A percentile compares a stretch with the other conserved stretches of the same genome.
Evolutionary conservation across 75 land plant species (phyloP).

Genomic region (Isoetes taiwanensis): DNA sequence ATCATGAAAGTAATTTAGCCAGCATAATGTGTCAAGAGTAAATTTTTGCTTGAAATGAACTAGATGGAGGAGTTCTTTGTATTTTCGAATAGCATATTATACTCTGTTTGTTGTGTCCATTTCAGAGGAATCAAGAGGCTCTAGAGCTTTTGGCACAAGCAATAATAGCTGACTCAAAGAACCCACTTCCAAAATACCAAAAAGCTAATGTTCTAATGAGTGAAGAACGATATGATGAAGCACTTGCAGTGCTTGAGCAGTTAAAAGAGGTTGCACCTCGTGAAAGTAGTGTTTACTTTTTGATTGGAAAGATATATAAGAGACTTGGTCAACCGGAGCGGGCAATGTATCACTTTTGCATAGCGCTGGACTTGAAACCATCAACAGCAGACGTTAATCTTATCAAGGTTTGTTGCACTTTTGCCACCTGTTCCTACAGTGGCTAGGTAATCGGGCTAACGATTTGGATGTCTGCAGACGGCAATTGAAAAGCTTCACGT

Average conservation of each 20-base stretch:
- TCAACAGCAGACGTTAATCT: conserved; percentile 82
- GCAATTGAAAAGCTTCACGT: conserved; percentile 54
- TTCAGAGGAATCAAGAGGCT: conserved; percentile 74
- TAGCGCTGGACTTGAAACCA: conserved; percentile 92
- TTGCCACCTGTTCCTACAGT: background rate
- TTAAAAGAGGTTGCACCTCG: conserved; percentile 80
- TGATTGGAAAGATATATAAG: conserved; percentile 89
- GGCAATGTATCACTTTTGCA: conserved; percentile 85
- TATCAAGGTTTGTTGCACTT: conserved; percentile 51
- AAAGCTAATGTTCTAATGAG: conserved; percentile 74
- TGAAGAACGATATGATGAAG: conserved; percentile 62
- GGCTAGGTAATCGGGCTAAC: background rate
- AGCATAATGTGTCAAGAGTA: background rate
- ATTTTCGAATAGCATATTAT: background rate
- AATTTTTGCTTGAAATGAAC: background rate
- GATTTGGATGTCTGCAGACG: conserved; percentile 14
- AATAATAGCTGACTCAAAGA: conserved; percentile 78
- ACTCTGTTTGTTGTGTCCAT: background rate
- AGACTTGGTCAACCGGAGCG: conserved; percentile 58
- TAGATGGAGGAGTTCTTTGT: background rate
- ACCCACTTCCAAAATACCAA: conserved; percentile 92
- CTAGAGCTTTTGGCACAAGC: conserved; percentile 71
- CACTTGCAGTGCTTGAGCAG: conserved; percentile 63
- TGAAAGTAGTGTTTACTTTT: conserved; percentile 85
- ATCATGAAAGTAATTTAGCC: background rate